These are phyloP conservation scores for Cyclostephanos invisitatus DNA, from an alignment of 108 stramenopile genomes.

Conservation along the genomic window DNA sequence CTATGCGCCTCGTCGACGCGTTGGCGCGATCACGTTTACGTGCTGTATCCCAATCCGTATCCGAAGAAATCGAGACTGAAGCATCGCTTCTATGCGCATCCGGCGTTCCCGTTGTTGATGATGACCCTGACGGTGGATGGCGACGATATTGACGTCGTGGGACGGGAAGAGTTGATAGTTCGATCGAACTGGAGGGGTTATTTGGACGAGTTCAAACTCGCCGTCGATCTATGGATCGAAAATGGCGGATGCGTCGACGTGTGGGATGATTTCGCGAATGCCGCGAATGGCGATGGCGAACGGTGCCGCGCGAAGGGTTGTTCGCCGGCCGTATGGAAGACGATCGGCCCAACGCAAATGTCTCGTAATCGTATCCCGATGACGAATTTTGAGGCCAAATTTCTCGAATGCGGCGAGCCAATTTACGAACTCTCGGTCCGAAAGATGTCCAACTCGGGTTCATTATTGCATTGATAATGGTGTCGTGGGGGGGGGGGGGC, in stretches of 20 bases:
- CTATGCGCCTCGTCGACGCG: slow-evolving; percentile 34
- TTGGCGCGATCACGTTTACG: slow-evolving; percentile 42
- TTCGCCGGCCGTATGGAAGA: neutral
- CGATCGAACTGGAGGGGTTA: slow-evolving; percentile 85
- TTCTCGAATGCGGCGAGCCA: slow-evolving; percentile 36
- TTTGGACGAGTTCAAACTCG: slow-evolving; percentile 68
- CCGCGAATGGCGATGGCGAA: neutral
- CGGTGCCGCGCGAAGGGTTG: slow-evolving; percentile 6
- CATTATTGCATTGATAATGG: too few relatives aligned
- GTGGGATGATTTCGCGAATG: neutral
- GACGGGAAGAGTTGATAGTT: slow-evolving; percentile 49
- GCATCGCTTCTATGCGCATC: slow-evolving; percentile 86
- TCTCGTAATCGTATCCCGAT: slow-evolving; percentile 14
- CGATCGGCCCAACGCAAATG: slow-evolving; percentile 18
- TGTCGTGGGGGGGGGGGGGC: too few relatives aligned
- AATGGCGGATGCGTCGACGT: slow-evolving; percentile 1
- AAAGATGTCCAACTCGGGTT: too few relatives aligned
- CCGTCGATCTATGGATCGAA: slow-evolving; percentile 32
- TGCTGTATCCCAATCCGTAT: slow-evolving; percentile 94
- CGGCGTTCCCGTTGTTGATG: slow-evolving; percentile 80
- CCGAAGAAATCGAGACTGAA: slow-evolving; percentile 76
- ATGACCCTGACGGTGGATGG: slow-evolving; percentile 20
- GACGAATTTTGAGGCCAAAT: slow-evolving; percentile 52
- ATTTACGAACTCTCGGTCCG: slow-evolving; percentile 33
- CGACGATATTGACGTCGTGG: slow-evolving; percentile 12